Conservation (phyloP, 345 rosid species). For the Citrus hindsii region DNA sequence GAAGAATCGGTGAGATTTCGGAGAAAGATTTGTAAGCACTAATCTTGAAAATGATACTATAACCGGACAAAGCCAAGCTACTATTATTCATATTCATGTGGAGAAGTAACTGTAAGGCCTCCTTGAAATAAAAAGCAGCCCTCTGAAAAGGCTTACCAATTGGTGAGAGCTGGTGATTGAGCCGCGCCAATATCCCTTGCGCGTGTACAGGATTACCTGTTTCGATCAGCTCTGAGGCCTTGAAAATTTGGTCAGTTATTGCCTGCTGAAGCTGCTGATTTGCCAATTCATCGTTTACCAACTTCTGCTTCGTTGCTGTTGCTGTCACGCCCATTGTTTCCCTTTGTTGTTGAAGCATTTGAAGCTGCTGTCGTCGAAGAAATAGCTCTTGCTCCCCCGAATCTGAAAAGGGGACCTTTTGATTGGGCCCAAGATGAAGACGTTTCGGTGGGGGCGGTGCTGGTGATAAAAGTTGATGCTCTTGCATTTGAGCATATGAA, state of each 20-base stretch:
- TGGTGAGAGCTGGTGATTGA: slow-evolving; percentile 98
- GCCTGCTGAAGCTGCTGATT: slow-evolving; percentile 70
- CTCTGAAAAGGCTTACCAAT: slow-evolving; percentile 71
- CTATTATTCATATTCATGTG: slow-evolving; percentile 22
- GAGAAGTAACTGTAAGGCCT: slow-evolving; percentile 65
- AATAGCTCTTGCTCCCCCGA: slow-evolving; percentile 46
- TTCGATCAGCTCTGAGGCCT: slow-evolving; percentile 89
- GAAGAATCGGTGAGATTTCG: slow-evolving; percentile 80
- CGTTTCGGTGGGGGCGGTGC: slow-evolving; percentile 51
- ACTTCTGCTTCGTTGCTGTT: slow-evolving; percentile 29
- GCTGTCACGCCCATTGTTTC: slow-evolving; percentile 18
- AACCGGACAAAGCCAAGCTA: slow-evolving; percentile 32
- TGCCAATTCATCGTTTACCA: slow-evolving; percentile 39
- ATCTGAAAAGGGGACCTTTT: slow-evolving; percentile 36
- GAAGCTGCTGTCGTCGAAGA: slow-evolving; percentile 37
- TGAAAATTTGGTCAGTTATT: slow-evolving; percentile 66
- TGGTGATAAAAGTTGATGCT: slow-evolving; percentile 41
- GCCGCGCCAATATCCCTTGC: slow-evolving; percentile 99
- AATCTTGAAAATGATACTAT: slow-evolving; percentile 59
- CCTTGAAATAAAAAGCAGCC: slow-evolving; percentile 78
- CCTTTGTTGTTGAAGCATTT: slow-evolving; percentile 36
- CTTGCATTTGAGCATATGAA: slow-evolving; percentile 34
- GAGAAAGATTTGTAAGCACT: slow-evolving; percentile 86
- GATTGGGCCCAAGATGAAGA: slow-evolving; percentile 39
- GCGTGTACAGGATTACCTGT: slow-evolving; percentile 79